These are phyloP conservation scores for Arthrobotrys sphaeroides DNA, from an alignment of 2,329 filamentous ascomycete genomes.

Conservation along the genomic window DNA sequence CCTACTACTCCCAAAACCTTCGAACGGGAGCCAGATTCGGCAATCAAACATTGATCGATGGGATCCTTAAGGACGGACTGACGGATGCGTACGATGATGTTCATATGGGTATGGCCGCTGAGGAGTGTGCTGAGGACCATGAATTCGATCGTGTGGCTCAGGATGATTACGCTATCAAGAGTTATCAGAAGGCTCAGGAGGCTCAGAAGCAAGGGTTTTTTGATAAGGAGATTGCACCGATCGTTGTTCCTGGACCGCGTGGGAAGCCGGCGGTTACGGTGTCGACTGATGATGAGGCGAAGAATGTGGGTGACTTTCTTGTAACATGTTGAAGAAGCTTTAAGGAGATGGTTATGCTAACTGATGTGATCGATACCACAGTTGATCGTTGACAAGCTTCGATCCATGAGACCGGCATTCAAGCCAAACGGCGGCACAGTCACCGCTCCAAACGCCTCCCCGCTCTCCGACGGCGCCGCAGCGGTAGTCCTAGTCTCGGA, in stretches of 20 bases:
- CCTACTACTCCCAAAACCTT: constrained; percentile 90
- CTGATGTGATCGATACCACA: constrained; percentile 56
- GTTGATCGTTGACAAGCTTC: constrained; percentile 83
- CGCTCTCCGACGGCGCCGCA: constrained; percentile 92
- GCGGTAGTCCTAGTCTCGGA: constrained; percentile 94
- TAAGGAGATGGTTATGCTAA: constrained; percentile 9
- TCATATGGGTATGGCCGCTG: constrained; percentile 92
- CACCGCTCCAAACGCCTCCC: constrained; percentile 94
- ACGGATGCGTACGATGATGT: constrained; percentile 91
- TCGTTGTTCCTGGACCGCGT: constrained; percentile 86
- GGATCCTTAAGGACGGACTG: constrained; percentile 91
- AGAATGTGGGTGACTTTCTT: constrained; percentile 71
- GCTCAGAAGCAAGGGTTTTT: constrained; percentile 85
- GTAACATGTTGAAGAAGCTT: neutral
- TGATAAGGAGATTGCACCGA: constrained; percentile 83
- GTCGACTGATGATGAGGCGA: constrained; percentile 91
- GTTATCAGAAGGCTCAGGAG: constrained; percentile 91
- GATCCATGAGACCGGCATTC: constrained; percentile 84
- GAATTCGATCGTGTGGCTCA: constrained; percentile 82
- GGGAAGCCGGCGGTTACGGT: constrained; percentile 86
- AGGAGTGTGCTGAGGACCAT: constrained; percentile 90
- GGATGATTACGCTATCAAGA: constrained; percentile 94
- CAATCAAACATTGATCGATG: constrained; percentile 86
- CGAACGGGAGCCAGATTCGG: constrained; percentile 93
- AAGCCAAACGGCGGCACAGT: constrained; percentile 83